Percentiles rank a stretch among this genome's conserved stretches.
These are phyloP conservation scores for Paxillus involutus DNA, from an alignment of 768 basidiomycete species.

Conservation along the genomic window DNA sequence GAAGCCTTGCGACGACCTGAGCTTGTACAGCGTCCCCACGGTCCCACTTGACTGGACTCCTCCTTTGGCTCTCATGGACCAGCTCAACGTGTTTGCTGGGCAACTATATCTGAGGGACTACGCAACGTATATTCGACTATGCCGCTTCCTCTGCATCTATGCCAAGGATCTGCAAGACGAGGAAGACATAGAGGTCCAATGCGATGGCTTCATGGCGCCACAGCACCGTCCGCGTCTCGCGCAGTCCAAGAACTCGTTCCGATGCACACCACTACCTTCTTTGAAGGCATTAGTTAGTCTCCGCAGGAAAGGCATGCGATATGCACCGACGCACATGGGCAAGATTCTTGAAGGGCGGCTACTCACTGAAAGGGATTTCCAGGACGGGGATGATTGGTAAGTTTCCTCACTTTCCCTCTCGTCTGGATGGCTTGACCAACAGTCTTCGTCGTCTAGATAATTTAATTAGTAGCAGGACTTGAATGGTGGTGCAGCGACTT, in stretches of 20 bases:
- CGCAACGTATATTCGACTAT: slow-evolving; percentile 25
- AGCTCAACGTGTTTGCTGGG: slow-evolving; percentile 32
- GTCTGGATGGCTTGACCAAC: too few relatives aligned
- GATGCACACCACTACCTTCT: slow-evolving; percentile 34
- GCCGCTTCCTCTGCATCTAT: slow-evolving; percentile 27
- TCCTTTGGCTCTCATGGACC: slow-evolving; percentile 4
- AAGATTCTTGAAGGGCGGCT: slow-evolving; percentile 32
- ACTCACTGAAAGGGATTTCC: slow-evolving; percentile 27
- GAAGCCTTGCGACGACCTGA: slow-evolving; percentile 37
- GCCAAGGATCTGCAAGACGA: slow-evolving; percentile 11
- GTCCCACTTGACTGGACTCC: background rate
- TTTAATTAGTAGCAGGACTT: background rate
- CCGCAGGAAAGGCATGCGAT: slow-evolving; percentile 42
- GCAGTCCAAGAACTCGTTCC: slow-evolving; percentile 24
- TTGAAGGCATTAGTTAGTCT: slow-evolving; percentile 19
- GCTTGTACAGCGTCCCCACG: slow-evolving; percentile 9
- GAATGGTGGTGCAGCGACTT: background rate
- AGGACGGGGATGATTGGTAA: background rate
- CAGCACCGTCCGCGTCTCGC: slow-evolving; percentile 9
- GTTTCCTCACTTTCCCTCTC: background rate
- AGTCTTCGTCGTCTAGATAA: background rate
- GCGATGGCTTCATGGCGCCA: slow-evolving; percentile 23
- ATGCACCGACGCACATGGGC: slow-evolving; percentile 40
- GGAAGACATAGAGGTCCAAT: slow-evolving; percentile 3
- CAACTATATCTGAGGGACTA: slow-evolving; percentile 32